Conservation (phyloP, 805 yeast species). For the Wickerhamomyces strasburgensis region DNA sequence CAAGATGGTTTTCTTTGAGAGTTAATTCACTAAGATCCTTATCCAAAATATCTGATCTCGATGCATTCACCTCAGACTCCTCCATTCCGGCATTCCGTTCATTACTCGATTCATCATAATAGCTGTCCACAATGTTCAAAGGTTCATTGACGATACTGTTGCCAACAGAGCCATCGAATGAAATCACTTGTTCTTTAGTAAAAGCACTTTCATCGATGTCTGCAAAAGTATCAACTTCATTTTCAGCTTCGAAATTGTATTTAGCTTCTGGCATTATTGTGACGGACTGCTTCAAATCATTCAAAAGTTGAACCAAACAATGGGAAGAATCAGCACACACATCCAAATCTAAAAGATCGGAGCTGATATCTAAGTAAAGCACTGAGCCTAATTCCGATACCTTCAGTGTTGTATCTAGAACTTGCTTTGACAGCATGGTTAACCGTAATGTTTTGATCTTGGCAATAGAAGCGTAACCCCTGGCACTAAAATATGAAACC, state of each 20-base stretch:
- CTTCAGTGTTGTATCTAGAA: constrained; percentile 25
- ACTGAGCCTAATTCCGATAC: constrained; percentile 24
- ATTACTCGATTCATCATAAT: constrained; percentile 9
- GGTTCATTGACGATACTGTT: constrained; percentile 4
- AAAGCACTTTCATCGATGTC: constrained; percentile 34
- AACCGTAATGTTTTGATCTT: constrained; percentile 30
- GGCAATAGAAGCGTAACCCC: constrained; percentile 55
- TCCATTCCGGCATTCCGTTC: background rate
- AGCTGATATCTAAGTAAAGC: constrained; percentile 36
- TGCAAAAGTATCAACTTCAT: constrained; percentile 34
- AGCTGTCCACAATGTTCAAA: constrained; percentile 23
- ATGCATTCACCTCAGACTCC: background rate
- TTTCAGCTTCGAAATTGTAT: constrained; percentile 35
- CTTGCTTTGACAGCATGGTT: constrained; percentile 16
- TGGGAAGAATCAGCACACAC: constrained; percentile 84
- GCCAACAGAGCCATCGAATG: background rate
- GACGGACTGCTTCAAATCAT: constrained; percentile 69
- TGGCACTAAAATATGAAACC: constrained; percentile 32
- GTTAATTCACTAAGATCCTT: constrained; percentile 28
- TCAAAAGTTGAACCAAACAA: constrained; percentile 59
- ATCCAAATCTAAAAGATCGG: constrained; percentile 46
- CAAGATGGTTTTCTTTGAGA: constrained; percentile 7
- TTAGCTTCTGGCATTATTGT: constrained; percentile 55
- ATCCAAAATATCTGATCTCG: constrained; percentile 27
- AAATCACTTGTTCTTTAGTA: constrained; percentile 1